These are phyloP conservation scores for Rhynchospora tenuis DNA, from an alignment of 176 grass and related monocot genomes.

Conservation along the genomic window DNA sequence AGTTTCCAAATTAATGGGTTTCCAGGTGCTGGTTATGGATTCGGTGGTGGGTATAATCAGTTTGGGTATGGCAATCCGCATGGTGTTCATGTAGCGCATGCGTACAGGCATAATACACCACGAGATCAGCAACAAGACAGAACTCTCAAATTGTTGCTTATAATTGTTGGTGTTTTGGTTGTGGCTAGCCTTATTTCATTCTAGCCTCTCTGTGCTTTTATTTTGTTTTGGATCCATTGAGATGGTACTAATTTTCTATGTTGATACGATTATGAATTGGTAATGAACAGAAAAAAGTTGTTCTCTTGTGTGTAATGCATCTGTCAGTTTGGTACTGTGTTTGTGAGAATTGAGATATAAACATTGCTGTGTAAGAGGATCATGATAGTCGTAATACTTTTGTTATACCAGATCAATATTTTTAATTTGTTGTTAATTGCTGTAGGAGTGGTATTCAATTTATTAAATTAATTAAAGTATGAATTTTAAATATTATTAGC, in stretches of 20 bases:
- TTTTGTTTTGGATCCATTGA: background rate
- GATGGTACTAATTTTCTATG: background rate
- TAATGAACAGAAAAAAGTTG: background rate
- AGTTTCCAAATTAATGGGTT: slow-evolving; percentile 86
- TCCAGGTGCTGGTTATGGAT: slow-evolving; percentile 63
- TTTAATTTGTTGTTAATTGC: background rate
- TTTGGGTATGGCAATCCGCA: slow-evolving; percentile 66
- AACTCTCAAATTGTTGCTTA: slow-evolving; percentile 58
- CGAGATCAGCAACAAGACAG: slow-evolving; percentile 74
- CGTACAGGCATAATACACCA: slow-evolving; percentile 41
- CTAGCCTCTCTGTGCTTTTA: slow-evolving; percentile 18
- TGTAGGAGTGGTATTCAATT: background rate
- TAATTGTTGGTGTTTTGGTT: slow-evolving; percentile 67
- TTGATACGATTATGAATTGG: background rate
- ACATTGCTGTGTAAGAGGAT: background rate
- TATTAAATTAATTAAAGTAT: background rate
- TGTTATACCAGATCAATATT: background rate
- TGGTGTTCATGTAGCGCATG: slow-evolving; percentile 61
- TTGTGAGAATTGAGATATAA: background rate
- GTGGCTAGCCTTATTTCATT: slow-evolving; percentile 64
- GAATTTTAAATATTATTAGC: background rate
- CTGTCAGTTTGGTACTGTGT: background rate
- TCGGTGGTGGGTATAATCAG: slow-evolving; percentile 53
- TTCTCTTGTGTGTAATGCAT: background rate
- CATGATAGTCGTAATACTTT: background rate